These are phyloP conservation scores for Sarcomyxa edulis DNA, from an alignment of 768 basidiomycete genomes.

Conservation along the genomic window DNA sequence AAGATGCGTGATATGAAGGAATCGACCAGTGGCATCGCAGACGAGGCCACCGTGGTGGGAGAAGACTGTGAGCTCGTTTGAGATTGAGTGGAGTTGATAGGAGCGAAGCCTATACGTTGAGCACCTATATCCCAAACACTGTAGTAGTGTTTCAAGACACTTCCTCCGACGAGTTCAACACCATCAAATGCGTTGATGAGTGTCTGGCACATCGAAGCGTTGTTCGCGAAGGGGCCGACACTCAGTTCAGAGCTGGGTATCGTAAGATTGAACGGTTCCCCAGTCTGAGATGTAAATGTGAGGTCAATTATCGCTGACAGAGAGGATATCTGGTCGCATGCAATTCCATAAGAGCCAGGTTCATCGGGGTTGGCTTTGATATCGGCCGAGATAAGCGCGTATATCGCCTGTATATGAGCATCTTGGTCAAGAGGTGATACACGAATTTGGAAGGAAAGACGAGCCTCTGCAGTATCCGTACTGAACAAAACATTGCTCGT, in stretches of 20 bases:
- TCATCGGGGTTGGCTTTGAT: slow-evolving; percentile 46
- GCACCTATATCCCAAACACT: slow-evolving; percentile 52
- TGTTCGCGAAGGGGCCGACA: slow-evolving; percentile 50
- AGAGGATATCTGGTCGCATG: slow-evolving; percentile 39
- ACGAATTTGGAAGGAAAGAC: slow-evolving; percentile 8
- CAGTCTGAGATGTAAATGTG: slow-evolving; percentile 43
- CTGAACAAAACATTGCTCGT: slow-evolving; percentile 52
- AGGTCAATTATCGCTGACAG: slow-evolving; percentile 50
- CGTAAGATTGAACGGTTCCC: slow-evolving; percentile 47
- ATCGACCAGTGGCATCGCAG: too few species aligned
- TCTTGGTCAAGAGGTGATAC: slow-evolving; percentile 2
- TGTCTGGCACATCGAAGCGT: slow-evolving; percentile 47
- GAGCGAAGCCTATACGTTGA: slow-evolving; percentile 47
- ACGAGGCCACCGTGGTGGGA: too few species aligned
- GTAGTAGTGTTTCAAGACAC: slow-evolving; percentile 56
- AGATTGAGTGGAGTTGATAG: too few species aligned
- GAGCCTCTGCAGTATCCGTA: slow-evolving; percentile 41
- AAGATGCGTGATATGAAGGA: too few species aligned
- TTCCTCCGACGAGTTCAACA: slow-evolving; percentile 46
- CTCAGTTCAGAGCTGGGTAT: slow-evolving; percentile 53
- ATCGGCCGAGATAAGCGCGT: slow-evolving; percentile 50
- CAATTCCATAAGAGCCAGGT: slow-evolving; percentile 50
- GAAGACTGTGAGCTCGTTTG: too few species aligned
- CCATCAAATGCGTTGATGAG: slow-evolving; percentile 54
- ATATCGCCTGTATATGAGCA: slow-evolving; percentile 36